Conservation (phyloP, 192 early-diverging fungal genomes). For the Rhizoclosmatium sp. region DNA sequence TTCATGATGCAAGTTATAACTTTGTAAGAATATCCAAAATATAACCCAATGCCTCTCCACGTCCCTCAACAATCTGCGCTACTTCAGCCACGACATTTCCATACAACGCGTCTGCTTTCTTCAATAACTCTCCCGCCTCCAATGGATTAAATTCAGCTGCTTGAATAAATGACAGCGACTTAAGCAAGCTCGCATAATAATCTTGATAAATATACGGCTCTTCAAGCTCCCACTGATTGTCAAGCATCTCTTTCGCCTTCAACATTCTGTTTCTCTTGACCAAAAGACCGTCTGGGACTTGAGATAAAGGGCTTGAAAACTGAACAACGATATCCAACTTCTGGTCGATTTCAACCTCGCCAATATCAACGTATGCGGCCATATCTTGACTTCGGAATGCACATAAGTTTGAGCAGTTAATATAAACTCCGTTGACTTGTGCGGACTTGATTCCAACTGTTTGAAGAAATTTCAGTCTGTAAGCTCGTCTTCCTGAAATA, state of each 20-base stretch:
- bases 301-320: not conserved
- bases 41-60: too few relatives aligned
- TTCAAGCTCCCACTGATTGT: not conserved
- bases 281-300: not conserved
- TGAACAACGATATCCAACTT: not conserved
- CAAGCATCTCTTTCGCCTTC: slow-evolving; percentile 8
- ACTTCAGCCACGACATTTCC: not conserved
- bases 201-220: slow-evolving; percentile 7
- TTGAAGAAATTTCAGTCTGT: not conserved
- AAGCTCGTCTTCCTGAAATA: not conserved
- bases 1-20: too few relatives aligned
- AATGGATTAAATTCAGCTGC: not conserved
- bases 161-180: not conserved
- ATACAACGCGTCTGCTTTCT: slow-evolving; percentile 1
- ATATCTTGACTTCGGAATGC: not conserved
- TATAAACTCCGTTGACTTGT: not conserved
- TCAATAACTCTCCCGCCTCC: not conserved
- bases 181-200: not conserved
- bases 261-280: not conserved
- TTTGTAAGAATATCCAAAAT: too few relatives aligned
- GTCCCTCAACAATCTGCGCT: not conserved
- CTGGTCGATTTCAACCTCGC: not conserved
- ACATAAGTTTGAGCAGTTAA: not conserved
- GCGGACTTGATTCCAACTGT: not conserved
- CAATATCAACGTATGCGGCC: not conserved